Evolutionary conservation across 2,329 filamentous ascomycete genomes (phyloP), one percentile per base, ranked within the genome.

Genomic region (Trichoderma asperellum): DNA sequence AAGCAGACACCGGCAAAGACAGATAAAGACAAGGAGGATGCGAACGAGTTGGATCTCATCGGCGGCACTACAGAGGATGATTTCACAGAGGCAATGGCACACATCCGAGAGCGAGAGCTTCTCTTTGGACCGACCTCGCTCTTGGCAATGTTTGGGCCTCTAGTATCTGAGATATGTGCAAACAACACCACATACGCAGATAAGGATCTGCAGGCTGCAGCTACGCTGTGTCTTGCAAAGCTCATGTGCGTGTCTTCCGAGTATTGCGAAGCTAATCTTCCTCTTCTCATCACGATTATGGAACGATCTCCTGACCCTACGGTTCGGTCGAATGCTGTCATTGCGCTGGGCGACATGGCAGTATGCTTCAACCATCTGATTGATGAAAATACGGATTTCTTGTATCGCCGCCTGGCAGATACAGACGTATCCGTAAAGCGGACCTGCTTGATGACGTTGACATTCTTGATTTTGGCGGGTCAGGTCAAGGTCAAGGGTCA

Each of bases 401-500:
- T 99, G 53, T 99, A 99, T 81, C 91, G 96, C 24, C 90, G 96
- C 21, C 87, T 99, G 8, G 96, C 96, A 18, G 96, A 99, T 76
- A 84, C 88, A 18, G 94, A 97, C 74, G 88, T 89, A 27, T 95
- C 92, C 2, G 96, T 99, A 71, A 99, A 98, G 85, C 90, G 96
- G 12, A 99, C 96, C 0, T 99, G 96, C 80, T 86, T 99, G 27
- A 99, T 98, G 96, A 99, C 96, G 0, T 82, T 99, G 74, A 99
- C 96, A 0, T 99, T 99, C 86, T 82, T 99, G 68, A 99, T 99
- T 75, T 83, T 99, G 56, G 96, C 96, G 0, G 96, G 96, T 32
- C 96, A 99, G 81, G 95, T 99, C 83, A 99, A 99, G 85, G 96
- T 99, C 80, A 99, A 99, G 85, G 96, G 96, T 32, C 96, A 99